Evolutionary conservation across 805 yeast genomes (phyloP), one percentile per base, ranked within the genome.

Genomic region (Myxozyma vanderwaltii): DNA sequence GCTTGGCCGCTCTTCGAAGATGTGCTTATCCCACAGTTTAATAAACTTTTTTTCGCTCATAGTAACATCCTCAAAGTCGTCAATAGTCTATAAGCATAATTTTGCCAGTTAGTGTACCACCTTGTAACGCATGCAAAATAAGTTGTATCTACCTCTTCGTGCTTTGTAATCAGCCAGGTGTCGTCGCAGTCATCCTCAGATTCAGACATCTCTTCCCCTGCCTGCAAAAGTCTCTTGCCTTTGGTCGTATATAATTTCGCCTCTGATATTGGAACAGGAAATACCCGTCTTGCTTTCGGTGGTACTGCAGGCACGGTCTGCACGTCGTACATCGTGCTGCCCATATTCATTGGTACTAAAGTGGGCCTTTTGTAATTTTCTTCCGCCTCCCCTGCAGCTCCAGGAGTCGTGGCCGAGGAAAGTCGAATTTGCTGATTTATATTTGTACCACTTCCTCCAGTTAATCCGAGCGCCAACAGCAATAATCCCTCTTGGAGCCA

Each of bases 31-130:
- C 64, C 64, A 61, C 3, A 48, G n/a, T 41, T 61, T 61, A 7
- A 61, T 57, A 13, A 58, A 61, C 29, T 5, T 29, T 57, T 61
- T 61, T 51, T 61, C 64, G 43, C n/a, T 61, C 10, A 40, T 24
- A 8, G 54, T 36, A 5, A 61, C 63, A 44, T 61, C 64, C 41
- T 61, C 64, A 24, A 61, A 61, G 35, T 61, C 64, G 43, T 61
- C 64, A 27, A 61, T 58, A 1, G 59, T 61, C 60, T 56, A 33
- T 26, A 44, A 35, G 43, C 43, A 38, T n/a, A 19, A n/a, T 26
- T 17, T 2, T 35, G 43, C 35, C 3, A 46, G 46, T 35, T 21
- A 38, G 17, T 13, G 29, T 23, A 40, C n/a, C 38, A 2, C 6
- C 29, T 23, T 38, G 33, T 19, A n/a, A 21, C 4, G 13, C 23